These are phyloP conservation scores for Fagus sylvatica DNA, from an alignment of 306 rosid species.

Conservation along the genomic window DNA sequence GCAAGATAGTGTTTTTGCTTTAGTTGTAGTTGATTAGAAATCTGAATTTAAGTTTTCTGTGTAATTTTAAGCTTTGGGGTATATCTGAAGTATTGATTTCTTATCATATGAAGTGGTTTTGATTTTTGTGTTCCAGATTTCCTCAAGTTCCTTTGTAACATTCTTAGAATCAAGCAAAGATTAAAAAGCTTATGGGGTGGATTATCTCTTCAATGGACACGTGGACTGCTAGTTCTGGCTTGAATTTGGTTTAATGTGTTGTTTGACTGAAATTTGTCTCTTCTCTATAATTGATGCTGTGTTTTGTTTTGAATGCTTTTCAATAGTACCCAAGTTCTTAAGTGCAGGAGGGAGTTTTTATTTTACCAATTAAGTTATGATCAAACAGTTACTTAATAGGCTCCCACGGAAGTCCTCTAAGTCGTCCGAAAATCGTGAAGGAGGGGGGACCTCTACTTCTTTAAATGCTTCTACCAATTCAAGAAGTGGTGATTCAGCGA, in stretches of 20 bases:
- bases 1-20: conserved; percentile 15
- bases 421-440: conserved; percentile 75
- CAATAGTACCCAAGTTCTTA: conserved; percentile 27
- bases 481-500: conserved; percentile 48
- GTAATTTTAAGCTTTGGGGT: conserved; percentile 32
- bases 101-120: conserved; percentile 25
- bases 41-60: background rate
- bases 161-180: conserved; percentile 24
- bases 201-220: conserved; percentile 24
- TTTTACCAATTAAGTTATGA: conserved; percentile 59
- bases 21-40: conserved; percentile 21
- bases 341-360: conserved; percentile 33
- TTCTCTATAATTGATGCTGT: conserved; percentile 31
- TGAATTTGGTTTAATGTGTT: conserved; percentile 34
- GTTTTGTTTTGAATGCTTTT: conserved; percentile 34
- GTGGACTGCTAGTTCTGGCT: conserved; percentile 11
- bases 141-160: conserved; percentile 28
- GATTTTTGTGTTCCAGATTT: conserved; percentile 32
- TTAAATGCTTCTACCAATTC: conserved; percentile 60
- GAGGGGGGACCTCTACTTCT: conserved; percentile 68
- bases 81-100: conserved; percentile 35
- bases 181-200: conserved; percentile 28
- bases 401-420: conserved; percentile 85
- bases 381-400: conserved; percentile 86
- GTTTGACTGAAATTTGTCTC: conserved; percentile 14